A percentile compares a stretch with the other conserved stretches of the same genome.
Evolutionary conservation across 2,329 filamentous ascomycete genomes (phyloP).

Genomic region (Hypoxylon sp.): DNA sequence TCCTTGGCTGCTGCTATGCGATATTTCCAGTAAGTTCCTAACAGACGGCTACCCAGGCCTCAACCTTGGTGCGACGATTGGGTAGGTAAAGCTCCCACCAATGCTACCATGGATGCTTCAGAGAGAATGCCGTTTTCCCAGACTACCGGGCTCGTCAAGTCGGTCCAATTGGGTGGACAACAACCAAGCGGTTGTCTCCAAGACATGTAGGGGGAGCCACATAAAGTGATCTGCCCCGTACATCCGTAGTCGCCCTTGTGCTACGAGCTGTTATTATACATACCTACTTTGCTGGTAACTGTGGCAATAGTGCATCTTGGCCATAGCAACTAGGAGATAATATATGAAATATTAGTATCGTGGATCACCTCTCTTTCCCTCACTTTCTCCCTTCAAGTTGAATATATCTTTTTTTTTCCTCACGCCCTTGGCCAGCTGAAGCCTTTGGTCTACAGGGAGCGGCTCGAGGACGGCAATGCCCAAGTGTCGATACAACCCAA

Average conservation of each 20-base stretch:
- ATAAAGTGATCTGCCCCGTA: constrained; percentile 54
- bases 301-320: constrained; percentile 45
- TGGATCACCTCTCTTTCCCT: constrained; percentile 38
- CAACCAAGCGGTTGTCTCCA: constrained; percentile 42
- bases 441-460: constrained; percentile 44
- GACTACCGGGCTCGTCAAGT: constrained; percentile 38
- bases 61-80: constrained; percentile 12
- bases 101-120: constrained; percentile 25
- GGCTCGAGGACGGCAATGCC: constrained; percentile 39
- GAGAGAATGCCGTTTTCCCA: constrained; percentile 38
- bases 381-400: constrained; percentile 44
- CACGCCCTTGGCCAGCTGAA: constrained; percentile 36
- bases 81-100: constrained; percentile 12
- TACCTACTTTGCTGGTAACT: constrained; percentile 42
- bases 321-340: constrained; percentile 44
- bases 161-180: constrained; percentile 42
- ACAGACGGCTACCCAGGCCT: constrained; percentile 1
- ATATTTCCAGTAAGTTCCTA: constrained; percentile 15
- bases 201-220: constrained; percentile 53
- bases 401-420: constrained; percentile 41
- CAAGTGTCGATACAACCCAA: constrained; percentile 41
- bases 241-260: constrained; percentile 51
- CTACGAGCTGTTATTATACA: constrained; percentile 51
- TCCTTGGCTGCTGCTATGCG: constrained; percentile 12
- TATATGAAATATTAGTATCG: constrained; percentile 45